Evolutionary conservation across 768 basidiomycete species (phyloP), one percentile per base, ranked within the genome.

Genomic region (Inosperma sp.): DNA sequence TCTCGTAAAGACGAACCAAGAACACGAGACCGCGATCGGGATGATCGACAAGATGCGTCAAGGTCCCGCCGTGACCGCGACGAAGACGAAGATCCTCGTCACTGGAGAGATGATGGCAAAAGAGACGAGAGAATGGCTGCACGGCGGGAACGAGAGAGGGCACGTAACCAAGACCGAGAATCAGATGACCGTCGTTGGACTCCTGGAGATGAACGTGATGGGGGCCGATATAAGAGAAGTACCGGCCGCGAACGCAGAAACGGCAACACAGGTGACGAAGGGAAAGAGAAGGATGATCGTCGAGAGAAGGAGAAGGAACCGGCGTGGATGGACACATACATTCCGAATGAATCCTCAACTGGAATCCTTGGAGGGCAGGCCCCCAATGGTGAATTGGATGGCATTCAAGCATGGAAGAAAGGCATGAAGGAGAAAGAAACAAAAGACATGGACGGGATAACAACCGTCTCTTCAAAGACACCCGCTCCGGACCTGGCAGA

Each of bases 271-370:
- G 77, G 76, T 14, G 74, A 78, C n/a, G 68, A 62, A 12, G 77
- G 77, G 34, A 69, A 70, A 48, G 77, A 79, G n/a, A 72, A 68
- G 56, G 77, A 76, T n/a, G 68, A 68, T 51, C 74, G 83, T 44
- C 74, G 77, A 49, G 82, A 83, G 57, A 81, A 80, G 58, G 90
- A 93, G 71, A 89, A 86, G 60, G 90, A 92, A 62, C 90, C 89
- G 19, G 89, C 89, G 14, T 93, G 89, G 89, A 93, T 93, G 89
- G 90, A 91, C 56, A 82, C 86, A 16, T 90, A 89, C 62, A 77
- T 90, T 53, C 88, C 88, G 10, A 75, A 69, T 44, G 75, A 75
- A 19, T 64, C 80, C 14, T 70, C 68, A 26, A 69, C 72, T 40
- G 86, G 84, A 12, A 82, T 88, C 47, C 72, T 88, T 48, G 85